Percentiles rank a stretch among this genome's conserved stretches.
These are phyloP conservation scores for Paraglomus occultum DNA, from an alignment of 192 early-diverging fungal genomes.

Conservation along the genomic window DNA sequence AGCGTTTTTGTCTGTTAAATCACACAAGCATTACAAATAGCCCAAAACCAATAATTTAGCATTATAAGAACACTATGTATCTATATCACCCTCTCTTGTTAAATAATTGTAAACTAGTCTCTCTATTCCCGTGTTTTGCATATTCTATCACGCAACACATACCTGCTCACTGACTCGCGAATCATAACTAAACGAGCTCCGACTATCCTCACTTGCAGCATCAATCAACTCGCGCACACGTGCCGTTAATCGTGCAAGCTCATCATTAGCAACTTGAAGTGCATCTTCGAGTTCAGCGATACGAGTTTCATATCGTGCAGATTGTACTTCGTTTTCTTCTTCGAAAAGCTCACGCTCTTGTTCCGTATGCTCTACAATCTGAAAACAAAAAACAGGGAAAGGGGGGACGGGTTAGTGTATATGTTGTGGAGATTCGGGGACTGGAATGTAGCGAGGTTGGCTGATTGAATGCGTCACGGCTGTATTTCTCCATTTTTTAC, in stretches of 20 bases:
- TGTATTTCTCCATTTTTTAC: neutral
- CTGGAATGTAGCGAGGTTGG: too few species aligned
- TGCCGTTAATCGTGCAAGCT: slow-evolving; percentile 26
- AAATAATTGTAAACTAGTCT: too few species aligned
- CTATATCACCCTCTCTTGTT: too few species aligned
- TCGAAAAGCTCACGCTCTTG: slow-evolving; percentile 10
- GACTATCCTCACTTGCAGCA: neutral
- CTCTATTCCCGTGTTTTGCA: too few species aligned
- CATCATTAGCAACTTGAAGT: slow-evolving; percentile 25
- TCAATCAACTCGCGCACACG: slow-evolving; percentile 16
- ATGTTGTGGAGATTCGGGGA: too few species aligned
- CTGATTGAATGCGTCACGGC: too few species aligned
- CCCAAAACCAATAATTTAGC: too few species aligned
- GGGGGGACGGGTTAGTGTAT: neutral
- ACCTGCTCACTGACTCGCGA: too few species aligned
- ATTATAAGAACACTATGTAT: too few species aligned
- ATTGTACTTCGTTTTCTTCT: slow-evolving; percentile 20
- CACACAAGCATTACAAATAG: too few species aligned
- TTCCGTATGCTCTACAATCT: slow-evolving; percentile 17
- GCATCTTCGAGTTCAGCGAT: slow-evolving; percentile 29
- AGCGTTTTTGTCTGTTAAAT: too few species aligned
- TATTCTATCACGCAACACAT: too few species aligned
- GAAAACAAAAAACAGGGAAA: neutral
- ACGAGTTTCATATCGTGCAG: neutral
- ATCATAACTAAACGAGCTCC: neutral